These are phyloP conservation scores for Umbilicaria muhlenbergii DNA, from an alignment of 495 filamentous ascomycete species.

Conservation along the genomic window DNA sequence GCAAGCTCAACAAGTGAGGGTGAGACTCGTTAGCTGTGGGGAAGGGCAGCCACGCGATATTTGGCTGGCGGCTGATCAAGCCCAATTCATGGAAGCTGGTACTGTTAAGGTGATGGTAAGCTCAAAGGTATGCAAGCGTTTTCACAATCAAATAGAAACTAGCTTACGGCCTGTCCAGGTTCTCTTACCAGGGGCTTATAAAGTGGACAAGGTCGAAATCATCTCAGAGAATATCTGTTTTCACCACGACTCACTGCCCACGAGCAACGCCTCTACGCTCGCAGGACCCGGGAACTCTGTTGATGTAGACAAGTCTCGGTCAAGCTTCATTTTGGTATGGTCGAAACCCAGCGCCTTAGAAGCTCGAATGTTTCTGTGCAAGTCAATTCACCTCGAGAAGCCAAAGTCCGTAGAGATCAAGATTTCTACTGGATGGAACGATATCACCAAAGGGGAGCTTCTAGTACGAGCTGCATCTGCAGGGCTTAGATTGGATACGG, in stretches of 20 bases:
- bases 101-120: conserved; percentile 24
- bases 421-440: conserved; percentile 61
- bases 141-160: too few species aligned
- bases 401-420: conserved; percentile 61
- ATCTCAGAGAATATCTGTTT: conserved; percentile 54
- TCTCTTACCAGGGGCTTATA: conserved; percentile 59
- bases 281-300: not conserved
- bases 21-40: conserved; percentile 38
- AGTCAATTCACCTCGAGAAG: conserved; percentile 57
- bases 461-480: conserved; percentile 71
- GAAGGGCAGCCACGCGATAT: conserved; percentile 42
- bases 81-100: conserved; percentile 35
- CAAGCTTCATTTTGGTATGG: conserved; percentile 8
- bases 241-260: conserved; percentile 7
- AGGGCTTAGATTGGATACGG: conserved; percentile 68
- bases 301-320: not conserved
- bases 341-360: conserved; percentile 2
- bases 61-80: conserved; percentile 38
- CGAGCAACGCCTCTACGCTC: not conserved
- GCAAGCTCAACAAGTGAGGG: conserved; percentile 44
- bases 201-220: conserved; percentile 57
- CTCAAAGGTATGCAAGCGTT: conserved; percentile 23
- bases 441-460: conserved; percentile 50
- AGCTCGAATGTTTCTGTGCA: conserved; percentile 20
- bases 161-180: conserved; percentile 18